These are phyloP conservation scores for Colletotrichum theobromicola DNA, from an alignment of 2,329 filamentous ascomycete species.

Conservation along the genomic window DNA sequence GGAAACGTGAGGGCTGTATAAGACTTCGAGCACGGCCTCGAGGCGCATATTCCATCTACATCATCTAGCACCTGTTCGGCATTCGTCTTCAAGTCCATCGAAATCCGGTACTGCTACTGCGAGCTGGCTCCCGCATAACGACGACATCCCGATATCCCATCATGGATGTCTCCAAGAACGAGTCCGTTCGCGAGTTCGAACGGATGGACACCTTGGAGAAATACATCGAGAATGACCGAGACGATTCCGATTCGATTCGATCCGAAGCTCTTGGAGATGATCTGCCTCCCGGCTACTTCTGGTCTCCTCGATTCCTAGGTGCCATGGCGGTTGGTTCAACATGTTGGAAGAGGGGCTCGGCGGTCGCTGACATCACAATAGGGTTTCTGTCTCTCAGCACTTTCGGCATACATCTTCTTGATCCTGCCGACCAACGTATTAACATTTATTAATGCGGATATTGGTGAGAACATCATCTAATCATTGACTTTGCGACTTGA, in stretches of 20 bases:
- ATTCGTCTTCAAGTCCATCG: background rate
- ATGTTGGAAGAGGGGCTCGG: background rate
- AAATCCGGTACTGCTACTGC: background rate
- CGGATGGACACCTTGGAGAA: background rate
- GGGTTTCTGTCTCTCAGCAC: conserved; percentile 42
- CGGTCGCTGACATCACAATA: conserved; percentile 17
- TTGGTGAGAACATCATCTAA: conserved; percentile 21
- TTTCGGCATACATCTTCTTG: conserved; percentile 41
- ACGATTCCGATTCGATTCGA: conserved; percentile 37
- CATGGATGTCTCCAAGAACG: conserved; percentile 25
- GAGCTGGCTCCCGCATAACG: conserved; percentile 6
- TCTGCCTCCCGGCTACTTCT: conserved; percentile 41
- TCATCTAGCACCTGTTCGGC: background rate
- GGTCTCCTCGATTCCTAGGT: conserved; percentile 37
- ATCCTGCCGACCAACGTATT: conserved; percentile 39
- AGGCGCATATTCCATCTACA: background rate
- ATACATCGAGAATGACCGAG: conserved; percentile 20
- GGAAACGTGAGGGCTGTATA: background rate
- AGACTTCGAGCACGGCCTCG: conserved; percentile 7
- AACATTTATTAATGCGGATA: conserved; percentile 39
- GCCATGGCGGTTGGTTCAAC: conserved; percentile 31
- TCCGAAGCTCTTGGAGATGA: conserved; percentile 38
- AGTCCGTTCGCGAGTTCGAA: conserved; percentile 17
- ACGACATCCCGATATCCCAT: background rate
- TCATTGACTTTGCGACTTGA: background rate